Conservation (phyloP, 2,329 filamentous ascomycete genomes). For the Bimuria novae-zelandiae region DNA sequence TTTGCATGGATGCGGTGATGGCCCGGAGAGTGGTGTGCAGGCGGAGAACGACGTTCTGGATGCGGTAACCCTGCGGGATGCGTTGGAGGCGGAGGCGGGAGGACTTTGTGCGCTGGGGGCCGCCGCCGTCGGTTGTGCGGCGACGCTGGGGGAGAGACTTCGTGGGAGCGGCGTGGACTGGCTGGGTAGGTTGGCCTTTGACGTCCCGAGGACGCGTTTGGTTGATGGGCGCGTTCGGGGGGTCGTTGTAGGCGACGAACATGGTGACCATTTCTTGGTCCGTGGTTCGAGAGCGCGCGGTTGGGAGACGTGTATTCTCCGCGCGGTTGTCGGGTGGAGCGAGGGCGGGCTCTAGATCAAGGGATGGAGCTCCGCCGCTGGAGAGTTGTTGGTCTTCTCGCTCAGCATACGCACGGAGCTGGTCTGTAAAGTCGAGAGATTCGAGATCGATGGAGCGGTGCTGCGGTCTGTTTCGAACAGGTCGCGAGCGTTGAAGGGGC, state of each 20-base stretch:
- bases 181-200: neutral
- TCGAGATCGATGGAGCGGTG: neutral
- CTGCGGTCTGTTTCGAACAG: neutral
- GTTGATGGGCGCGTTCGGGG: neutral
- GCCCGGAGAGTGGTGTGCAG: neutral
- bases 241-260: slow-evolving; percentile 7
- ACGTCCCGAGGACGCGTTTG: neutral
- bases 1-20: slow-evolving; percentile 17
- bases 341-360: neutral
- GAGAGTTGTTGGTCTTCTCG: neutral
- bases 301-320: neutral
- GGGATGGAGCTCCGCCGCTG: neutral
- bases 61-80: slow-evolving; percentile 31
- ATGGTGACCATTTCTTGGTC: slow-evolving; percentile 1
- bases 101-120: slow-evolving; percentile 37
- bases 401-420: slow-evolving; percentile 15
- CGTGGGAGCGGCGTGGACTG: neutral
- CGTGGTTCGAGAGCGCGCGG: neutral
- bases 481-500: neutral
- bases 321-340: neutral
- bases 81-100: slow-evolving; percentile 47
- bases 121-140: slow-evolving; percentile 13
- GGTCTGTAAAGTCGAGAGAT: slow-evolving; percentile 2
- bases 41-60: slow-evolving; percentile 27
- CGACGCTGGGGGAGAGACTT: slow-evolving; percentile 6